A percentile compares a stretch with the other conserved stretches of the same genome.
phyloP scores from a whole-genome alignment of 1,284 basidiomycete genomes.

The Psilocybe mexicana region DNA sequence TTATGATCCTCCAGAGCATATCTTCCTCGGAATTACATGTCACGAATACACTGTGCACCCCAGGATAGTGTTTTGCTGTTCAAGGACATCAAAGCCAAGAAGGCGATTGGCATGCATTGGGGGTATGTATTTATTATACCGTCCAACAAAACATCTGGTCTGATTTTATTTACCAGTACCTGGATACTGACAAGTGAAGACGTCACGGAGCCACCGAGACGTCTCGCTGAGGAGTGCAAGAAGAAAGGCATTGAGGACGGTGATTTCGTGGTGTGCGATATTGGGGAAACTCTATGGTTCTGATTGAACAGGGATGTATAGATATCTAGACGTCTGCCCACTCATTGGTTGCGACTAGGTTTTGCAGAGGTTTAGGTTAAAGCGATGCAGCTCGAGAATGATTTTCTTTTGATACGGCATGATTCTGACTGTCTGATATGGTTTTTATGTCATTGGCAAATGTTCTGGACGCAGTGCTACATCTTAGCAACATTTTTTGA shows the following conservation, averaged over 20 bases:
- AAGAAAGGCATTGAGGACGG: conserved; percentile 49
- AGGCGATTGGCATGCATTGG: conserved; percentile 73
- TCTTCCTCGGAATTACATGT: conserved; percentile 56
- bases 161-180: conserved; percentile 28
- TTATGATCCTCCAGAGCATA: conserved; percentile 51
- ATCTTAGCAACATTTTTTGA: too few species aligned
- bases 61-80: conserved; percentile 67
- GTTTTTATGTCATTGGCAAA: too few species aligned
- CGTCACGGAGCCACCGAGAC: conserved; percentile 57
- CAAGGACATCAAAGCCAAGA: conserved; percentile 57
- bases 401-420: too few species aligned
- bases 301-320: conserved; percentile 3
- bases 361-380: too few species aligned
- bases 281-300: conserved; percentile 54
- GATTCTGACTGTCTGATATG: too few species aligned
- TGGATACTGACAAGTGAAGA: conserved; percentile 57
- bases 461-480: too few species aligned
- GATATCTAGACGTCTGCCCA: too few species aligned
- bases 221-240: conserved; percentile 50
- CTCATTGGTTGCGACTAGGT: too few species aligned
- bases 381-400: too few species aligned
- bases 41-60: conserved; percentile 59
- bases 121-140: conserved; percentile 33
- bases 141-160: neutral
- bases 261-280: conserved; percentile 52